phyloP scores from a whole-genome alignment of 768 basidiomycete species.

The Trichaptum fuscoviolaceum region DNA sequence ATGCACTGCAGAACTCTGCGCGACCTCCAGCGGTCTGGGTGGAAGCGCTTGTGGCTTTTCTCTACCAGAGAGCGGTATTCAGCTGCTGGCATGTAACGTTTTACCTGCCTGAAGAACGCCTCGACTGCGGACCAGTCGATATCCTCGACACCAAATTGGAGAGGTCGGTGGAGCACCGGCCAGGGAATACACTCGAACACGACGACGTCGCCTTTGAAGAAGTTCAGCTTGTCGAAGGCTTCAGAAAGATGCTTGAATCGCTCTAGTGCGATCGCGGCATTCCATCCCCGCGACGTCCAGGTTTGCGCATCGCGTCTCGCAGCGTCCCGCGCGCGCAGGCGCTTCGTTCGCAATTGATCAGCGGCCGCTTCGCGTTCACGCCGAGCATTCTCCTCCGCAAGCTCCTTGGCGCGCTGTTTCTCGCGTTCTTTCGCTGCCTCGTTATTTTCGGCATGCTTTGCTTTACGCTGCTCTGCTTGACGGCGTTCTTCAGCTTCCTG shows the following conservation, averaged over 20 bases:
- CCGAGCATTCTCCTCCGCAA: conserved; percentile 18
- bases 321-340: conserved; percentile 25
- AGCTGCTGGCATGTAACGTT: conserved; percentile 46
- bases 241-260: conserved; percentile 57
- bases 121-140: conserved; percentile 70
- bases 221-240: conserved; percentile 59
- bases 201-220: conserved; percentile 46
- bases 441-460: not conserved
- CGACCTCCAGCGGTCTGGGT: conserved; percentile 76
- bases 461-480: conserved; percentile 17
- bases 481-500: conserved; percentile 34
- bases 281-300: conserved; percentile 40
- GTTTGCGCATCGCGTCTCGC: conserved; percentile 24
- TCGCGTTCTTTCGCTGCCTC: not conserved
- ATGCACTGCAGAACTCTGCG: conserved; percentile 56
- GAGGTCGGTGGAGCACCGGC: conserved; percentile 61
- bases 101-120: conserved; percentile 56
- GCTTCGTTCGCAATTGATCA: conserved; percentile 16
- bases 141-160: conserved; percentile 51
- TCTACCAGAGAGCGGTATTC: conserved; percentile 64
- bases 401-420: conserved; percentile 23
- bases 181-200: conserved; percentile 64
- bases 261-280: conserved; percentile 59
- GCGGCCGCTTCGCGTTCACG: conserved; percentile 23
- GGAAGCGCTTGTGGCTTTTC: conserved; percentile 69